Base-by-base conservation (phyloP, 805 yeast species). In the Yarrowia keelungensis region DNA sequence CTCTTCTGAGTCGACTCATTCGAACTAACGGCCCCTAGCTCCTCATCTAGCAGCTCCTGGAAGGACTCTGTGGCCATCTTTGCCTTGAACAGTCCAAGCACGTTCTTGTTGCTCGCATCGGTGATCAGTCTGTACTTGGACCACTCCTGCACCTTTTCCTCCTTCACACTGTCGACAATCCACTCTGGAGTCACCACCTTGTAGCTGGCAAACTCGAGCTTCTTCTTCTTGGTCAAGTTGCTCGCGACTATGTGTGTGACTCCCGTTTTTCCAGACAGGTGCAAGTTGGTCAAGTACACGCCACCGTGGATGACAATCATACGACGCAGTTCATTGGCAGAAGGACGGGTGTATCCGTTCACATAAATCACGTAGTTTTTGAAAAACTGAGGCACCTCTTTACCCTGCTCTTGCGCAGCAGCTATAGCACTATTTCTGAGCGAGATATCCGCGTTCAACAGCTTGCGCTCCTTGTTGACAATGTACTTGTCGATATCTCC, bases 211-310 rank as follows among this genome's bases (percentile, higher is more conserved):
- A 86, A 91, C 76, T 90, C 89, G 3, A 84, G 75, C 68, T 81
- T 79, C 77, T 95, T 94, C 67, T 89, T 81, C 0, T 95, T 91
- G 0, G 98, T 92, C 71, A 94, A 76, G 38, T 86, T 81, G 68
- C 88, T 86, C 8, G 97, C 96, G 3, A 95, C 80, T 4, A 94
- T 89, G 78, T 95, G 98, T 0, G 98, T 90, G 0, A 89, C 95
- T 11, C 83, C 81, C 3, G 89, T 84, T 75, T 93, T 93, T 5
- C 89, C 87, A 14, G 47, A 22, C 3, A 62, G 47, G 39, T 62
- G 54, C 56, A 62, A 5, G 26, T 62, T 62, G 5, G 86, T 82
- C 50, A 94, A 77, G 77, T 86, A 87, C 65, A 79, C 82, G 0
- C 99, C 99, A 0, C 98, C 98, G 77, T 93, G 84, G 10, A 86